Conservation (phyloP, 768 basidiomycete species). For the Russula olivacea region DNA sequence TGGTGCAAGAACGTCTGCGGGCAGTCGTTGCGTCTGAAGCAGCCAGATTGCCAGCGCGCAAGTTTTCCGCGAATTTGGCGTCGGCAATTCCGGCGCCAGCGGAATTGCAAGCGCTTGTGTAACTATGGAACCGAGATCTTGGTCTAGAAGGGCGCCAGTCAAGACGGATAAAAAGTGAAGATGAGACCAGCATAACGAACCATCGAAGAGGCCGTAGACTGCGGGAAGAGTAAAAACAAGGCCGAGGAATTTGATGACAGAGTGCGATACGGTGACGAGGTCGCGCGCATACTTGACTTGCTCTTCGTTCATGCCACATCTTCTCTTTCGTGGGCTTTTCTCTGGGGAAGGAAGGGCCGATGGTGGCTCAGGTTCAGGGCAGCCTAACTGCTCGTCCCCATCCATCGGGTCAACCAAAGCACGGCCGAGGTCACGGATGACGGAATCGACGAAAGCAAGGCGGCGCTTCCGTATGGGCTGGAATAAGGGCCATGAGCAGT, state of each 20-base stretch:
- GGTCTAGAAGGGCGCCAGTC: constrained; percentile 38
- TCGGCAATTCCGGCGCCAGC: constrained; percentile 60
- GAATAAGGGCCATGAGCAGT: constrained; percentile 67
- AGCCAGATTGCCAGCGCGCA: constrained; percentile 73
- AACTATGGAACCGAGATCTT: constrained; percentile 53
- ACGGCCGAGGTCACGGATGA: constrained; percentile 64
- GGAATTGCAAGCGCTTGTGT: constrained; percentile 67
- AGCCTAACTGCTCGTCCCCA: constrained; percentile 10
- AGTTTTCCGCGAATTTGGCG: constrained; percentile 82
- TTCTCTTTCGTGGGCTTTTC: constrained; percentile 56
- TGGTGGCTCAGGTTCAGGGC: constrained; percentile 10
- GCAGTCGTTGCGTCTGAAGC: constrained; percentile 64
- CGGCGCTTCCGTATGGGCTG: constrained; percentile 56
- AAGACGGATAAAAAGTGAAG: constrained; percentile 5
- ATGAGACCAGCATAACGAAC: constrained; percentile 37
- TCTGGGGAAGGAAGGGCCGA: constrained; percentile 57
- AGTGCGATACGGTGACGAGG: constrained; percentile 65
- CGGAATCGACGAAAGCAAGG: constrained; percentile 45
- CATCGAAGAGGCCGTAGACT: constrained; percentile 53
- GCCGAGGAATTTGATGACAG: constrained; percentile 60
- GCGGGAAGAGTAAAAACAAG: constrained; percentile 56
- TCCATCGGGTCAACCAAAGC: constrained; percentile 54
- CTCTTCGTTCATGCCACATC: constrained; percentile 66
- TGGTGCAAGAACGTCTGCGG: constrained; percentile 52
- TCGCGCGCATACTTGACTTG: constrained; percentile 78